These are phyloP conservation scores for Aaosphaeria arxii DNA, from an alignment of 2,329 filamentous ascomycete genomes.

Conservation along the genomic window DNA sequence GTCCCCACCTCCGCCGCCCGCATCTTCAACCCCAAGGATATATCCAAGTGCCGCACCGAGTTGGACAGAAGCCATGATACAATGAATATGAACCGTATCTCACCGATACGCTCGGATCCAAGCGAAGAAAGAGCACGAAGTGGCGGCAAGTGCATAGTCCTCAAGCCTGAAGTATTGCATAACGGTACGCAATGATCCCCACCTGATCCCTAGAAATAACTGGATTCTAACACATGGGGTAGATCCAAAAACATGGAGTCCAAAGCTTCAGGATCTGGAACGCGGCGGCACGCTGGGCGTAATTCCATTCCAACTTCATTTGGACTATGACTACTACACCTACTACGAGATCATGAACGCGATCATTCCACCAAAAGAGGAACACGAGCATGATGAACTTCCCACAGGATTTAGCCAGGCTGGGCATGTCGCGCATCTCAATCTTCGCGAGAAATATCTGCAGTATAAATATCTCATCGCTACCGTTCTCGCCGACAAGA, in stretches of 20 bases:
- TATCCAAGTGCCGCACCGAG: constrained; percentile 66
- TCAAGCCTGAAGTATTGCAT: constrained; percentile 42
- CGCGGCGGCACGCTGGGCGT: constrained; percentile 66
- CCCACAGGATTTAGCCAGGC: constrained; percentile 84
- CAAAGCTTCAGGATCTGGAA: constrained; percentile 65
- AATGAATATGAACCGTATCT: constrained; percentile 61
- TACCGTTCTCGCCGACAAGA: constrained; percentile 86
- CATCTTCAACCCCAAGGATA: constrained; percentile 70
- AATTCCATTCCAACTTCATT: constrained; percentile 69
- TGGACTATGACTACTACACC: constrained; percentile 84
- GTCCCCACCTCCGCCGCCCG: constrained; percentile 76
- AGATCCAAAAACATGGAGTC: constrained; percentile 75
- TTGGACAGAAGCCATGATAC: constrained; percentile 66
- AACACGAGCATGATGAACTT: constrained; percentile 73
- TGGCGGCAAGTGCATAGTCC: constrained; percentile 45
- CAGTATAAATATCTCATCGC: constrained; percentile 86
- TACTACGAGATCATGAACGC: constrained; percentile 81
- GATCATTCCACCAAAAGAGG: constrained; percentile 67
- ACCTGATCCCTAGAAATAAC: constrained; percentile 14
- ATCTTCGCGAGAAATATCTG: constrained; percentile 77
- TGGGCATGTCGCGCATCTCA: constrained; percentile 92
- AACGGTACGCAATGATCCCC: constrained; percentile 27
- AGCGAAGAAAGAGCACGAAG: constrained; percentile 53
- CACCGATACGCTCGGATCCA: constrained; percentile 59
- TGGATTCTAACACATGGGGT: constrained; percentile 38